These are phyloP conservation scores for Paraphysoderma sedebokerense DNA, from an alignment of 371 early-diverging fungal species.

Conservation along the genomic window DNA sequence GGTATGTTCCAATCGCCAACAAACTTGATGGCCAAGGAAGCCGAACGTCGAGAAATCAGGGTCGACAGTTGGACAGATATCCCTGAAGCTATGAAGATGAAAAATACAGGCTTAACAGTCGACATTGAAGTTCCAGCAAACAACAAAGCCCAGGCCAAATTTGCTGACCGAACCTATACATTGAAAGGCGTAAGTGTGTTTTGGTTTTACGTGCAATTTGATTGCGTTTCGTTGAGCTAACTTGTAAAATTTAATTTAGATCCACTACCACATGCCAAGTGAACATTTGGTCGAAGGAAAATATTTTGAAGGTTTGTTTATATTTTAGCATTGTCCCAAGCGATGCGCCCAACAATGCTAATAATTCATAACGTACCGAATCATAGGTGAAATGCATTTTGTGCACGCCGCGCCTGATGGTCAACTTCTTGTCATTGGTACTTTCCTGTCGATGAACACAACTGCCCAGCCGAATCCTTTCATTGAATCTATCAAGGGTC, in stretches of 20 bases:
- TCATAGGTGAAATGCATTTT: slow-evolving; percentile 24
- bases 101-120: no score
- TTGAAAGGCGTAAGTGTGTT: slow-evolving; percentile 5
- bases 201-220: no score
- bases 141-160: not conserved
- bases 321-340: no score
- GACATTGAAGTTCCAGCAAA: no score
- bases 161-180: not conserved
- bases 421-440: not conserved
- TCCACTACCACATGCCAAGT: slow-evolving; percentile 30
- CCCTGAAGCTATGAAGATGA: slow-evolving; percentile 12
- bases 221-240: no score
- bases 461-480: no score
- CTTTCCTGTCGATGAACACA: no score
- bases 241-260: no score
- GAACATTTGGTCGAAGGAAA: slow-evolving; percentile 19
- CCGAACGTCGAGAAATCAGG: not conserved
- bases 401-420: slow-evolving; percentile 11
- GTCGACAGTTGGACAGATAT: slow-evolving; percentile 1
- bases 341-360: no score
- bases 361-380: no score
- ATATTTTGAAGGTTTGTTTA: slow-evolving; percentile 13
- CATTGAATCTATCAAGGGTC: no score
- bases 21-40: slow-evolving; percentile 7
- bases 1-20: slow-evolving; percentile 20